These are phyloP conservation scores for Helicostylum pulchrum DNA, from an alignment of 192 early-diverging fungal species.

Conservation along the genomic window DNA sequence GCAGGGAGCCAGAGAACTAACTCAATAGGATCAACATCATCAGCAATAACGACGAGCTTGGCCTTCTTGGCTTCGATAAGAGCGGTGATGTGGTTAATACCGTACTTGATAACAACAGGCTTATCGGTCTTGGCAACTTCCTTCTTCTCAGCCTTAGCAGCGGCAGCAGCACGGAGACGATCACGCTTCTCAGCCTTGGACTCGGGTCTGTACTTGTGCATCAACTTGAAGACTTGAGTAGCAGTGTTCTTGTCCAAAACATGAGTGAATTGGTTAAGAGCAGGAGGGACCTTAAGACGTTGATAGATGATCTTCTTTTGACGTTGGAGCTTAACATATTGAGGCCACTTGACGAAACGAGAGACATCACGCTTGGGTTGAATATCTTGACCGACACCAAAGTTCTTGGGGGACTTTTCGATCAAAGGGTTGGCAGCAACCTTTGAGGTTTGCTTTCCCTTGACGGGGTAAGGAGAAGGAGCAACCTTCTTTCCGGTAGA, in stretches of 20 bases:
- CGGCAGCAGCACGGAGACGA: constrained; percentile 86
- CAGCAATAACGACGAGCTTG: constrained; percentile 96
- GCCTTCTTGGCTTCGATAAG: constrained; percentile 99
- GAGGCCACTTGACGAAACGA: constrained; percentile 98
- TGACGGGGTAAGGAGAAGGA: constrained; percentile 75
- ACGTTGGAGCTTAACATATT: constrained; percentile 98
- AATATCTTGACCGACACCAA: constrained; percentile 95
- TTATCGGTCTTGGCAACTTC: constrained; percentile 80
- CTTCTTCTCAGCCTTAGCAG: constrained; percentile 86
- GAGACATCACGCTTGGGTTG: constrained; percentile 93
- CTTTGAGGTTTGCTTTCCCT: constrained; percentile 70
- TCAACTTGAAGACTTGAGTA: constrained; percentile 96
- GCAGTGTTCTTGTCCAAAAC: constrained; percentile 98
- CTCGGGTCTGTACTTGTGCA: constrained; percentile 99
- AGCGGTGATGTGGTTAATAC: constrained; percentile 99
- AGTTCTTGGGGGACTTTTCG: constrained; percentile 92
- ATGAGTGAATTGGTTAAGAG: constrained; percentile 99
- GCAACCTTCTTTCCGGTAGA: constrained; percentile 86
- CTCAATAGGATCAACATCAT: constrained; percentile 99
- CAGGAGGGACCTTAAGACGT: constrained; percentile 99
- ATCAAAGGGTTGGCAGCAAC: constrained; percentile 80
- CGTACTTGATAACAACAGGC: constrained; percentile 96
- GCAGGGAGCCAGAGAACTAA: constrained; percentile 98
- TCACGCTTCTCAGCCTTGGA: constrained; percentile 93
- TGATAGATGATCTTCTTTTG: constrained; percentile 96